Percentiles rank a stretch among this genome's conserved stretches.
phyloP scores from a whole-genome alignment of 495 filamentous ascomycete species.

The Talaromyces thailandensis region DNA sequence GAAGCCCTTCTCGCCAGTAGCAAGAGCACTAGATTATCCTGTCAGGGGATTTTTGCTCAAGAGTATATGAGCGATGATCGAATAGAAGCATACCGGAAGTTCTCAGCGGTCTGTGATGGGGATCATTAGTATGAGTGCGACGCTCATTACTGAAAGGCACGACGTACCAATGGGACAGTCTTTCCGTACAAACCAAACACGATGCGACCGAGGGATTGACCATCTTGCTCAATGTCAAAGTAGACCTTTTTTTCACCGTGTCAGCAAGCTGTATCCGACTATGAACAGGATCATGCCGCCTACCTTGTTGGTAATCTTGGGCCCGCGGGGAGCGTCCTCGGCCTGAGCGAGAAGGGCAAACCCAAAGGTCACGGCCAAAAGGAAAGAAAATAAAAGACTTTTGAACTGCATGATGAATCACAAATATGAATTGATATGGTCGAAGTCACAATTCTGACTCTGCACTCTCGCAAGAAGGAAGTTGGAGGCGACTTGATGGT shows the following conservation, averaged over 20 bases:
- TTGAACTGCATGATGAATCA: constrained; percentile 38
- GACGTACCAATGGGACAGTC: constrained; percentile 77
- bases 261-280: constrained; percentile 9
- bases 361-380: constrained; percentile 63
- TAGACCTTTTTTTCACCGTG: constrained; percentile 52
- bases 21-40: constrained; percentile 54
- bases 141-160: not conserved
- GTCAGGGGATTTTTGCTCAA: not conserved
- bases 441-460: not conserved
- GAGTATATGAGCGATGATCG: not conserved
- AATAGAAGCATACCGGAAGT: constrained; percentile 61
- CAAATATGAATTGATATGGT: not conserved
- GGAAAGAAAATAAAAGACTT: constrained; percentile 49
- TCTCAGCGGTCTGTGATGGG: constrained; percentile 67
- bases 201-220: constrained; percentile 72
- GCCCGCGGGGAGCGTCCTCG: constrained; percentile 74
- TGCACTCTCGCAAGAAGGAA: not conserved
- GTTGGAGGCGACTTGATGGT: not conserved
- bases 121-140: constrained; percentile 5
- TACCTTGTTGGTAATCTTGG: constrained; percentile 93
- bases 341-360: constrained; percentile 58
- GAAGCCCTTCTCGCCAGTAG: constrained; percentile 94
- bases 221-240: constrained; percentile 92
- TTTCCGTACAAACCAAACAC: constrained; percentile 96
- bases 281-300: not conserved